These are phyloP conservation scores for Nothophaeocryptopus gaeumannii DNA, from an alignment of 2,329 filamentous ascomycete species.

Conservation along the genomic window DNA sequence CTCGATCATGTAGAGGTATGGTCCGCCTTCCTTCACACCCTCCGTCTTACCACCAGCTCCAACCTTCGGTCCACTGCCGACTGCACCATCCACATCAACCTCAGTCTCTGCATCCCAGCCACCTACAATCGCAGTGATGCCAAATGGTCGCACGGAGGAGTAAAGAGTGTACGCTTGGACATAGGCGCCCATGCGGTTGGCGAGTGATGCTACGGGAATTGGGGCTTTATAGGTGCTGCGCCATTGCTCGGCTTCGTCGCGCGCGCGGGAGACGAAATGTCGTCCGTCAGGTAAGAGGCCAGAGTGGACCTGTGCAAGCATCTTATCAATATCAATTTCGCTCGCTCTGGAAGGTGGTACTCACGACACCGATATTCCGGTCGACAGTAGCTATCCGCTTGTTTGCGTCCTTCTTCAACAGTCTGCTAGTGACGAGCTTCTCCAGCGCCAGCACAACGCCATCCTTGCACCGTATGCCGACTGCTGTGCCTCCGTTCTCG, in stretches of 20 bases:
- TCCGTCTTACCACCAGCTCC: constrained; percentile 81
- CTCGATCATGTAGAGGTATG: constrained; percentile 98
- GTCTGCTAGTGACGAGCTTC: constrained; percentile 93
- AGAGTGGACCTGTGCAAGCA: constrained; percentile 69
- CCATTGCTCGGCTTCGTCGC: constrained; percentile 90
- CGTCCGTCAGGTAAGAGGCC: constrained; percentile 92
- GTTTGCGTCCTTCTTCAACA: constrained; percentile 91
- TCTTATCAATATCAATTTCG: constrained; percentile 8
- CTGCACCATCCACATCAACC: constrained; percentile 82
- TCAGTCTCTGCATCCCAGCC: constrained; percentile 91
- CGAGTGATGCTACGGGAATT: constrained; percentile 83
- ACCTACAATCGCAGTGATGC: constrained; percentile 89
- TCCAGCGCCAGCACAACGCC: constrained; percentile 94
- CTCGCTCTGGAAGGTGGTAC: constrained; percentile 35
- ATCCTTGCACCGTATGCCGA: constrained; percentile 96
- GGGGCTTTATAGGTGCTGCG: constrained; percentile 91
- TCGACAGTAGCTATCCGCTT: constrained; percentile 96
- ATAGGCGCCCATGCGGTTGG: constrained; percentile 90
- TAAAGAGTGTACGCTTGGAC: constrained; percentile 97
- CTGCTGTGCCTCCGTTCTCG: constrained; percentile 92
- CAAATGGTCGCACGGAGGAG: constrained; percentile 93
- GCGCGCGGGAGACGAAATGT: constrained; percentile 90
- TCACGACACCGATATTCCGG: constrained; percentile 86
- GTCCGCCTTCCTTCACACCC: constrained; percentile 76
- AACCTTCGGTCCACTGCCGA: constrained; percentile 72